Percentiles rank a stretch among this genome's conserved stretches.
Conservation (phyloP, 352 stramenopile genomes). For the Phytopythium vexans region DNA sequence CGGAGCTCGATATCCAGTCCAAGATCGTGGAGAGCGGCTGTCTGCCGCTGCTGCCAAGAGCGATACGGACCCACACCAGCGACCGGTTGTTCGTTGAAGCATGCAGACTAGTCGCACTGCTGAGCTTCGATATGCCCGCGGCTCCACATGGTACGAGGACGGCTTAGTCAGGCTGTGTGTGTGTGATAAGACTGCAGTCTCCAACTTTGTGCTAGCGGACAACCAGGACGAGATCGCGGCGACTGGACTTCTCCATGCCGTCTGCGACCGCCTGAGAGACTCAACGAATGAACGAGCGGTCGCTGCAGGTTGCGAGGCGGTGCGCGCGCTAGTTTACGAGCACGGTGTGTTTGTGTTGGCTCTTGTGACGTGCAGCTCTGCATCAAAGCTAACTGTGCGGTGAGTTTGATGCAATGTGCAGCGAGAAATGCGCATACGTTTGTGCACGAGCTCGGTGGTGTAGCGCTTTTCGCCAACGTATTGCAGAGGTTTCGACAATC, state of each 20-base stretch:
- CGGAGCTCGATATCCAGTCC: constrained; percentile 53
- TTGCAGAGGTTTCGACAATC: constrained; percentile 17
- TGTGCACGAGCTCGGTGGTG: constrained; percentile 19
- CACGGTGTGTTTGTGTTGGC: constrained; percentile 19
- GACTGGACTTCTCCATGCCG: constrained; percentile 21
- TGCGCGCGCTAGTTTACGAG: constrained; percentile 40
- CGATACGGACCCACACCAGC: constrained; percentile 19
- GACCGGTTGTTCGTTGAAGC: constrained; percentile 31
- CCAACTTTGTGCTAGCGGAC: constrained; percentile 21
- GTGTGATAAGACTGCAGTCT: background rate
- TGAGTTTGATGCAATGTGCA: constrained; percentile 4
- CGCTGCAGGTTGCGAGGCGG: constrained; percentile 18
- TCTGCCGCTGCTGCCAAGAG: constrained; percentile 27
- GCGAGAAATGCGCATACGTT: constrained; percentile 19
- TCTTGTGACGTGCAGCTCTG: background rate
- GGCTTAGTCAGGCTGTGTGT: constrained; percentile 1
- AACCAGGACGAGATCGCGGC: constrained; percentile 50
- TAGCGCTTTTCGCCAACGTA: constrained; percentile 23
- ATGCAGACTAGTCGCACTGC: constrained; percentile 30
- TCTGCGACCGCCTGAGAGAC: constrained; percentile 20
- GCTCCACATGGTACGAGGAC: constrained; percentile 33
- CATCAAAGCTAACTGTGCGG: background rate
- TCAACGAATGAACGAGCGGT: constrained; percentile 18
- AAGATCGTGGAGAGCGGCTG: constrained; percentile 43
- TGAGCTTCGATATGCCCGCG: constrained; percentile 53